Percentiles rank a stretch among this genome's conserved stretches.
Conservation (phyloP, 2,329 filamentous ascomycete species). For the Xylariaceae sp. region DNA sequence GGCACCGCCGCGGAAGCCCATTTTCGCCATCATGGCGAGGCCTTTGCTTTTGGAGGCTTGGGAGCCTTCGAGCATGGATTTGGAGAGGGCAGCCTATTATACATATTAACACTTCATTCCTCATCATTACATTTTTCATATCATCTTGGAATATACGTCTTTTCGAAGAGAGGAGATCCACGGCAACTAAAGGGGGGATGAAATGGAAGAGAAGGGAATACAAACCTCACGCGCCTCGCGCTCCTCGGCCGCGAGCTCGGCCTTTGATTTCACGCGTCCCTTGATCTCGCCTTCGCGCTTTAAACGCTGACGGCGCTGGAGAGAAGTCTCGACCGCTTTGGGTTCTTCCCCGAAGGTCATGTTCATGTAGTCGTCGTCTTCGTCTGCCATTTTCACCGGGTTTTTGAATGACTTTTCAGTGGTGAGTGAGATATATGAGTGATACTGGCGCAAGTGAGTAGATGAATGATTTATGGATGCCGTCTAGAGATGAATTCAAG, state of each 20-base stretch:
- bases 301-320: slow-evolving; percentile 49
- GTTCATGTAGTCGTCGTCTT: slow-evolving; percentile 94
- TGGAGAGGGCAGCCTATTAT: slow-evolving; percentile 57
- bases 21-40: slow-evolving; percentile 91
- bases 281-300: slow-evolving; percentile 62
- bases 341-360: slow-evolving; percentile 73
- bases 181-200: neutral
- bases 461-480: neutral
- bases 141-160: too few relatives aligned
- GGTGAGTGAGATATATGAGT: neutral
- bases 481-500: neutral
- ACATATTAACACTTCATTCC: neutral
- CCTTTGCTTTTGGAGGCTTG: slow-evolving; percentile 69
- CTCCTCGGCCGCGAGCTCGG: slow-evolving; percentile 71
- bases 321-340: slow-evolving; percentile 50
- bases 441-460: neutral
- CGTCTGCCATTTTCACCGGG: slow-evolving; percentile 36
- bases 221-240: slow-evolving; percentile 58
- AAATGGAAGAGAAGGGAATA: neutral
- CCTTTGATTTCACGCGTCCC: slow-evolving; percentile 70
- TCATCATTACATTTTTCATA: too few relatives aligned
- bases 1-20: slow-evolving; percentile 79
- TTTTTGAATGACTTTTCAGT: neutral
- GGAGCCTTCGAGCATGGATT: slow-evolving; percentile 56
- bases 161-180: too few relatives aligned